These are phyloP conservation scores for Hypoxylon rickii DNA, from an alignment of 495 filamentous ascomycete genomes.

Conservation along the genomic window DNA sequence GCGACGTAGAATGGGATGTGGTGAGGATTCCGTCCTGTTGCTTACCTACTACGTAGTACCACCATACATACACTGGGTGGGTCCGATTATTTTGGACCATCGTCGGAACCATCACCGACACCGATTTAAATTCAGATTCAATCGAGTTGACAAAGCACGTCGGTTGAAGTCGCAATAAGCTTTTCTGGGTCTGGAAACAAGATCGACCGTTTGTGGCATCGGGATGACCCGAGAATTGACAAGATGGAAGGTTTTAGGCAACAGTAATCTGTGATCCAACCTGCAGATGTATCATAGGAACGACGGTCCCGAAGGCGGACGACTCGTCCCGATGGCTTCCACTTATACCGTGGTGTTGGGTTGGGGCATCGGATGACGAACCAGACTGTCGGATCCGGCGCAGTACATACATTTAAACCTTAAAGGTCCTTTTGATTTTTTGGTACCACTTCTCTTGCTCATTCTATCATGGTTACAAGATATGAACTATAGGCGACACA, in stretches of 20 bases:
- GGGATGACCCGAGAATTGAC: conserved; percentile 19
- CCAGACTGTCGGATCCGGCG: conserved; percentile 30
- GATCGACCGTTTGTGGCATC: conserved; percentile 24
- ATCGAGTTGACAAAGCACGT: neutral
- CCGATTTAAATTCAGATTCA: neutral
- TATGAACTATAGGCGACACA: neutral
- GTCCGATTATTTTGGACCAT: too few relatives aligned
- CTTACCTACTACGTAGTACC: too few relatives aligned
- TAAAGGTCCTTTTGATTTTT: too few relatives aligned
- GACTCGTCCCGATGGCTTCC: conserved; percentile 7
- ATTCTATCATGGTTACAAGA: too few relatives aligned
- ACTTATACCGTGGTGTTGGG: conserved; percentile 25
- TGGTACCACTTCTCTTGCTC: neutral
- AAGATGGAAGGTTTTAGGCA: conserved; percentile 1
- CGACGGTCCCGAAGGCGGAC: conserved; percentile 18
- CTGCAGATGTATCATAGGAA: conserved; percentile 16
- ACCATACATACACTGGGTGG: too few relatives aligned
- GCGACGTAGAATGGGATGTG: too few relatives aligned
- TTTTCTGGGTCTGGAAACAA: conserved; percentile 14
- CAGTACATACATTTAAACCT: conserved; percentile 11
- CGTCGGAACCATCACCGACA: neutral
- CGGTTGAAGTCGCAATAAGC: conserved; percentile 23
- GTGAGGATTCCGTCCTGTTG: too few relatives aligned
- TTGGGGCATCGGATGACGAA: conserved; percentile 13
- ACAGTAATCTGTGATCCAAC: neutral